Percentiles rank a stretch among this genome's conserved stretches.
These are phyloP conservation scores for Coccomyxa sp. DNA, from an alignment of 139 green algal species.

Conservation along the genomic window DNA sequence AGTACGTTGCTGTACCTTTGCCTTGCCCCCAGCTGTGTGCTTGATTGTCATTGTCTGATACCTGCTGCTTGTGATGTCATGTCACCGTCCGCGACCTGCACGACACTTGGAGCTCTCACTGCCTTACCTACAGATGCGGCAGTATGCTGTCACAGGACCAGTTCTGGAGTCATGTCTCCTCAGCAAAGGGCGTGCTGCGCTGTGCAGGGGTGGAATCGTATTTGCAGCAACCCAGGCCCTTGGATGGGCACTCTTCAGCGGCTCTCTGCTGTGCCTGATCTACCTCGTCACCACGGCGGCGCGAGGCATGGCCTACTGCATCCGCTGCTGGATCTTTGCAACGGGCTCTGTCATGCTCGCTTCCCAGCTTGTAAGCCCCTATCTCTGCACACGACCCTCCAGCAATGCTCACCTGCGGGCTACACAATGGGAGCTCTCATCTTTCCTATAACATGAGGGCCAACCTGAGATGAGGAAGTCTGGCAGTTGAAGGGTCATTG, in stretches of 20 bases:
- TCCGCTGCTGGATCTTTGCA: constrained; percentile 55
- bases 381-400: too few species aligned
- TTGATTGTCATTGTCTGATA: neutral
- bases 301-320: constrained; percentile 48
- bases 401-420: too few species aligned
- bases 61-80: too few species aligned
- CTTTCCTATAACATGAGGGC: neutral
- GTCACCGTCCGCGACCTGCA: too few species aligned
- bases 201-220: constrained; percentile 44
- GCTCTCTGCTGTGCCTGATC: constrained; percentile 47
- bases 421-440: too few species aligned
- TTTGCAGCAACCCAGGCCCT: constrained; percentile 78
- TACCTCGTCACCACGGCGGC: constrained; percentile 49
- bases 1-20: constrained; percentile 2
- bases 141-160: too few species aligned
- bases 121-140: too few species aligned
- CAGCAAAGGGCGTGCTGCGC: too few species aligned
- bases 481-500: neutral
- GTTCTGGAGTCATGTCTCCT: too few species aligned
- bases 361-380: constrained; percentile 49
- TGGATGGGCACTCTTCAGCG: constrained; percentile 73
- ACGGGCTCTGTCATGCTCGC: constrained; percentile 52
- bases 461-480: neutral
- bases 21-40: neutral
- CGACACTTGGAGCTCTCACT: too few species aligned